Evolutionary conservation across 2,329 filamentous ascomycete genomes (phyloP).

Genomic region (Aschersonia sp.): DNA sequence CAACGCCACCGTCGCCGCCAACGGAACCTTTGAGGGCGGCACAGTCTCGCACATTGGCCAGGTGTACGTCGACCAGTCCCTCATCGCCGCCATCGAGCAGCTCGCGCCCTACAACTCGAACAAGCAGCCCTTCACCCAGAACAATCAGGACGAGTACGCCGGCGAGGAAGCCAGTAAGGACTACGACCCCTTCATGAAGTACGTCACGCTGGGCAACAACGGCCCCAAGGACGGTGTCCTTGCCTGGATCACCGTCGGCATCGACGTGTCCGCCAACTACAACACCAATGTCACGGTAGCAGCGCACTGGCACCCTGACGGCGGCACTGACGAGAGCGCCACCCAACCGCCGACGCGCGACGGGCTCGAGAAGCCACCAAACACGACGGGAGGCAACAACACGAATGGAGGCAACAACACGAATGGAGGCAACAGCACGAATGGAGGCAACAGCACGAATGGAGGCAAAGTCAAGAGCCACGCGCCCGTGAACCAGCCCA

Average conservation of each 20-base stretch:
- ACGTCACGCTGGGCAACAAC: conserved; percentile 38
- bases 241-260: conserved; percentile 37
- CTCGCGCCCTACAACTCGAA: conserved; percentile 29
- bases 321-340: background rate
- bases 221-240: conserved; percentile 32
- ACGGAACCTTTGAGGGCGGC: conserved; percentile 35
- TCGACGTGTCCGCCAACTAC: conserved; percentile 18
- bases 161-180: conserved; percentile 28
- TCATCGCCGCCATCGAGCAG: conserved; percentile 32
- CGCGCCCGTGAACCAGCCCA: too few relatives aligned
- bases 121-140: conserved; percentile 27
- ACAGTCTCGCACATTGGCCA: conserved; percentile 45
- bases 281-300: conserved; percentile 1
- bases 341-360: too few relatives aligned
- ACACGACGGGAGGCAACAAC: too few relatives aligned
- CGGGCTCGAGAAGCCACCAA: too few relatives aligned
- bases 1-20: conserved; percentile 22
- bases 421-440: too few relatives aligned
- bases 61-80: conserved; percentile 40
- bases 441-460: too few relatives aligned
- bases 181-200: conserved; percentile 44
- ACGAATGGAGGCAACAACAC: too few relatives aligned
- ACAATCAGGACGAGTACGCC: conserved; percentile 31
- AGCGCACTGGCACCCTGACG: conserved; percentile 2
- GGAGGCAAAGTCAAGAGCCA: too few relatives aligned